phyloP scores from a whole-genome alignment of 306 rosid species.

The Cicer judaicum region DNA sequence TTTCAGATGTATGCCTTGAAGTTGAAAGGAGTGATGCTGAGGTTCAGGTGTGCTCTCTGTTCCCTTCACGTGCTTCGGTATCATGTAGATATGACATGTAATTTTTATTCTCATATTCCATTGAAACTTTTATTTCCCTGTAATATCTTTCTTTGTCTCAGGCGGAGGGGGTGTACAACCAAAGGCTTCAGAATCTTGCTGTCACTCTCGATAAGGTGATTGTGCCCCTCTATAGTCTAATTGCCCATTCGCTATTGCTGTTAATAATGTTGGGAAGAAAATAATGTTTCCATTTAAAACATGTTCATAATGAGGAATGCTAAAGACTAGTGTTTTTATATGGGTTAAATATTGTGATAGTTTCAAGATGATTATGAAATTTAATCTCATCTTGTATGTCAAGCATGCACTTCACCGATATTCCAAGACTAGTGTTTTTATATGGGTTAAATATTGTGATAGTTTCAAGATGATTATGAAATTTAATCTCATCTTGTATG shows the following conservation, averaged over 20 bases:
- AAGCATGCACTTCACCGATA: conserved; percentile 20
- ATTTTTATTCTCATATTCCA: conserved; percentile 24
- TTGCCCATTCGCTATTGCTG: conserved; percentile 20
- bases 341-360: conserved; percentile 1
- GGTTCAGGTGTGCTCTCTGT: conserved; percentile 73
- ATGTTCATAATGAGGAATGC: conserved; percentile 23
- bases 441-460: background rate
- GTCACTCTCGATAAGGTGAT: conserved; percentile 98
- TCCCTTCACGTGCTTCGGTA: conserved; percentile 16
- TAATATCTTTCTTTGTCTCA: conserved; percentile 49
- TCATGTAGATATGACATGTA: conserved; percentile 19
- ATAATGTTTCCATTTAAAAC: conserved; percentile 20
- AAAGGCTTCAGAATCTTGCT: conserved; percentile 98
- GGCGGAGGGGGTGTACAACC: conserved; percentile 99
- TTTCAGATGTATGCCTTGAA: conserved; percentile 86
- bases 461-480: conserved; percentile 34
- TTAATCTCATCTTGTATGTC: conserved; percentile 17
- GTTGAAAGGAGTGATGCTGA: conserved; percentile 97
- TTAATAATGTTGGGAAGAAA: conserved; percentile 10
- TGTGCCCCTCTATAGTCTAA: conserved; percentile 26
- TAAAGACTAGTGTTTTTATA: background rate
- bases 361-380: conserved; percentile 37
- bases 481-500: conserved; percentile 22
- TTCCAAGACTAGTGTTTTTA: background rate
- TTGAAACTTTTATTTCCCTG: conserved; percentile 2